These are phyloP conservation scores for Boletellus sp. DNA, from an alignment of 768 basidiomycete species.

Conservation along the genomic window DNA sequence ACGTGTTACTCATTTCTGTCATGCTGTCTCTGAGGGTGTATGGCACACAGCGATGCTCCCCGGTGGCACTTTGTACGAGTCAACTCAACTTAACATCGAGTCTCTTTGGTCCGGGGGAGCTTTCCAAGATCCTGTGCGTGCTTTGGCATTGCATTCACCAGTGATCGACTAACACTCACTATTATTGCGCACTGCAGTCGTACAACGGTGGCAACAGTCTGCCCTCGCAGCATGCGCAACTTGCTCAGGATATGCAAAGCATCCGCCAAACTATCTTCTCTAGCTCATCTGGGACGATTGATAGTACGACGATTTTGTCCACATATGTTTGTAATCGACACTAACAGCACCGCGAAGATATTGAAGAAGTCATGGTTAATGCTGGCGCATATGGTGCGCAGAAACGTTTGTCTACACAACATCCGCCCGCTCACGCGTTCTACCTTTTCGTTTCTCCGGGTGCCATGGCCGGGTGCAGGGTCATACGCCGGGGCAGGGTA, in stretches of 20 bases:
- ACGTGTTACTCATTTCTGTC: slow-evolving; percentile 9
- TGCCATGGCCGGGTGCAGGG: slow-evolving; percentile 38
- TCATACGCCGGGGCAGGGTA: slow-evolving; percentile 68
- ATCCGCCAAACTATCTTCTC: slow-evolving; percentile 57
- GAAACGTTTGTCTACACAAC: background rate
- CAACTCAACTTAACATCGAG: slow-evolving; percentile 69
- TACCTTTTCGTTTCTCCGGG: slow-evolving; percentile 2
- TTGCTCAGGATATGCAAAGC: slow-evolving; percentile 46
- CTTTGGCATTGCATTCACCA: background rate
- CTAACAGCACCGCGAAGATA: slow-evolving; percentile 36
- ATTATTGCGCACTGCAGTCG: slow-evolving; percentile 24
- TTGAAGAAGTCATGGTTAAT: slow-evolving; percentile 49
- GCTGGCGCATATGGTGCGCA: slow-evolving; percentile 59
- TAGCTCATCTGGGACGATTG: slow-evolving; percentile 55
- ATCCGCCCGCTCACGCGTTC: background rate
- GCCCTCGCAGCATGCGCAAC: slow-evolving; percentile 39
- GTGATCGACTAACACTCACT: background rate
- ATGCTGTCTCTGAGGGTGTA: background rate
- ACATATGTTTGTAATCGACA: background rate
- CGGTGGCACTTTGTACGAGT: slow-evolving; percentile 58
- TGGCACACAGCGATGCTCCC: slow-evolving; percentile 53
- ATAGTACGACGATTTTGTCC: slow-evolving; percentile 35
- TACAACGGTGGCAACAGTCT: slow-evolving; percentile 72
- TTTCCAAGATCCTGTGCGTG: slow-evolving; percentile 56
- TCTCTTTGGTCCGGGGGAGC: slow-evolving; percentile 75